Conservation (phyloP, 129 eudicot genomes). For the Chrysanthemum makinoi region DNA sequence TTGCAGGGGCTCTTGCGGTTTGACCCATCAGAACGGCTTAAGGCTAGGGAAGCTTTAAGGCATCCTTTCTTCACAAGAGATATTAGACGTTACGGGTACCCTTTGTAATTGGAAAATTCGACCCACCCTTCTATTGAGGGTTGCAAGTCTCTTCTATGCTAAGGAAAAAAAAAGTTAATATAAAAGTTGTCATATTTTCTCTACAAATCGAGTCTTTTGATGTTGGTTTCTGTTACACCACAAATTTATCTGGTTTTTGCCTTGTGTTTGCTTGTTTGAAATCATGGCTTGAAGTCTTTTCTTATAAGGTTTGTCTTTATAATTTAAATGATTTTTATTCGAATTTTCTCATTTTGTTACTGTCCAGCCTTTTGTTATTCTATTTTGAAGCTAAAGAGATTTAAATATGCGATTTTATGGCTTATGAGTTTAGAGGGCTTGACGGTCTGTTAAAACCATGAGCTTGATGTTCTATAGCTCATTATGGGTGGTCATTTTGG, state of each 20-base stretch:
- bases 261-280: constrained; percentile 25
- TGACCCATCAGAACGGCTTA: constrained; percentile 68
- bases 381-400: neutral
- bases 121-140: constrained; percentile 23
- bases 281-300: constrained; percentile 7
- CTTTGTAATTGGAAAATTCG: constrained; percentile 39
- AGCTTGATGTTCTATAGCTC: no score
- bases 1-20: constrained; percentile 73
- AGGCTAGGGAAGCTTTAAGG: constrained; percentile 73
- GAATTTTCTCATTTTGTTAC: neutral
- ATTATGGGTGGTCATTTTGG: no score
- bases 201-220: constrained; percentile 17
- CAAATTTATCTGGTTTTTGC: constrained; percentile 8
- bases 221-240: constrained; percentile 21
- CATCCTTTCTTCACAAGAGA: constrained; percentile 82
- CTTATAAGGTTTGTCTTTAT: constrained; percentile 10
- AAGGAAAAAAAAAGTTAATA: constrained; percentile 25
- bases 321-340: neutral
- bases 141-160: constrained; percentile 20
- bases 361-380: neutral
- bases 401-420: no score
- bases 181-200: constrained; percentile 12
- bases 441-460: no score
- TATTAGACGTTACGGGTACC: constrained; percentile 59
- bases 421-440: no score